Base-by-base conservation (phyloP, 2,329 filamentous ascomycete species). In the Aspergillus felis region DNA sequence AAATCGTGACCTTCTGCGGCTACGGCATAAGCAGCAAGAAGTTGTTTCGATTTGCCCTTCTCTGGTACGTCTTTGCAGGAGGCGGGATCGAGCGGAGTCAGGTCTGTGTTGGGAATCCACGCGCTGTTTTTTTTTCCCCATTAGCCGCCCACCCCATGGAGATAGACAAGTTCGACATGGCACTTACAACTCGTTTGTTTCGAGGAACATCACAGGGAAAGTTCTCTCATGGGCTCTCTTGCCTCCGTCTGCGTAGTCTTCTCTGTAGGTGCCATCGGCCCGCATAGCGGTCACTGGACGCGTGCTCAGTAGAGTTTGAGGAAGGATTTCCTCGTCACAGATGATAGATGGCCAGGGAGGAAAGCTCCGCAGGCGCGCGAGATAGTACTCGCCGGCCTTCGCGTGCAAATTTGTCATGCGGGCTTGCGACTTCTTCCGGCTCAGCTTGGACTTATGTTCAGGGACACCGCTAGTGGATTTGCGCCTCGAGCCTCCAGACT, bases 161-260 rank as follows among this genome's bases (percentile, higher is more conserved):
- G 8, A 58, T 9, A 47, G 17, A 50, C 32, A 56, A 60, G 41
- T 48, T 51, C 46, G 29, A 53, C 27, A 29, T 50, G 48, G 22
- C 25, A 86, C 93, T 85, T 79, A 99, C 94, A 99, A 97, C 82
- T 97, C 93, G 69, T 97, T 97, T 41, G 92, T 96, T 62, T 86
- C 82, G 52, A 97, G 79, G 73, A 96, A 97, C 93, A 97, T 97
- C 70, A 97, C 87, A 4, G 93, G 91, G 72, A 92, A 97, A 29
- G 89, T 92, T 62, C 93, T 85, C 75, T 97, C 92, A 60, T 87
- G 85, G 46, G 84, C 87, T 64, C 92, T 89, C 80, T 94, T 94
- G 67, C 90, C 93, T 59, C 89, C 92, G 67, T 96, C 92, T 44
- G 87, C 85, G 71, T 90, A 97, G 63, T 93, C 90, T 58, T 92